These are phyloP conservation scores for Aspergillus glaucus DNA, from an alignment of 2,329 filamentous ascomycete species.

Conservation along the genomic window DNA sequence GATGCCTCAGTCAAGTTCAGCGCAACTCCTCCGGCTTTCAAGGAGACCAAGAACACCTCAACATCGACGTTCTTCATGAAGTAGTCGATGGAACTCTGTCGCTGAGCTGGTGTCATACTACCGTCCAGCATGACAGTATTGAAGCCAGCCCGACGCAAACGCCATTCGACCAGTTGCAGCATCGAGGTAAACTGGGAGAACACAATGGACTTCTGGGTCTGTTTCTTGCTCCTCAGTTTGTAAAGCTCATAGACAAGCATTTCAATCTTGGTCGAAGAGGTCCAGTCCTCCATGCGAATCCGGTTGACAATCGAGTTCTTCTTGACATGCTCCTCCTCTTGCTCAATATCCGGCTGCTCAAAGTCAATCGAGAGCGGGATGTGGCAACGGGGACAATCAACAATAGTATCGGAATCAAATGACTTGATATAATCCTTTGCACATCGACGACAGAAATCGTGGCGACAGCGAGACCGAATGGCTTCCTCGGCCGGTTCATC, in stretches of 20 bases:
- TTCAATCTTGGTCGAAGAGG: conserved; percentile 96
- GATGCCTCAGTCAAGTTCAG: conserved; percentile 93
- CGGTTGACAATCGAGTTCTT: conserved; percentile 97
- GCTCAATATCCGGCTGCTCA: conserved; percentile 90
- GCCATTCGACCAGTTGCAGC: conserved; percentile 96
- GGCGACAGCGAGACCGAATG: conserved; percentile 83
- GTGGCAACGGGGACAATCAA: conserved; percentile 79
- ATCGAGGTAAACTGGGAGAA: conserved; percentile 97
- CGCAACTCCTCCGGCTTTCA: conserved; percentile 94
- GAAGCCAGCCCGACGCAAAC: conserved; percentile 90
- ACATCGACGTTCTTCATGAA: conserved; percentile 95
- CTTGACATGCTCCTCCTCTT: conserved; percentile 79
- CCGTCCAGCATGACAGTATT: conserved; percentile 98
- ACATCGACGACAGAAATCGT: conserved; percentile 83
- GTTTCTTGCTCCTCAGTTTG: conserved; percentile 82
- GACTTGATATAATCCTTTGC: conserved; percentile 74
- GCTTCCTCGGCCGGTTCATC: conserved; percentile 95
- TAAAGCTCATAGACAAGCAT: conserved; percentile 91
- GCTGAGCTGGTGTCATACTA: conserved; percentile 89
- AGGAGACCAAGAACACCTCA: conserved; percentile 90
- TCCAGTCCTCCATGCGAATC: conserved; percentile 99
- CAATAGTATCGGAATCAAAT: conserved; percentile 55
- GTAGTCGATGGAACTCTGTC: conserved; percentile 87
- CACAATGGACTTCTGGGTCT: conserved; percentile 93
- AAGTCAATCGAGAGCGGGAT: conserved; percentile 85